phyloP scores from a whole-genome alignment of 176 grass and related monocot species.

The Oryza rufipogon region DNA sequence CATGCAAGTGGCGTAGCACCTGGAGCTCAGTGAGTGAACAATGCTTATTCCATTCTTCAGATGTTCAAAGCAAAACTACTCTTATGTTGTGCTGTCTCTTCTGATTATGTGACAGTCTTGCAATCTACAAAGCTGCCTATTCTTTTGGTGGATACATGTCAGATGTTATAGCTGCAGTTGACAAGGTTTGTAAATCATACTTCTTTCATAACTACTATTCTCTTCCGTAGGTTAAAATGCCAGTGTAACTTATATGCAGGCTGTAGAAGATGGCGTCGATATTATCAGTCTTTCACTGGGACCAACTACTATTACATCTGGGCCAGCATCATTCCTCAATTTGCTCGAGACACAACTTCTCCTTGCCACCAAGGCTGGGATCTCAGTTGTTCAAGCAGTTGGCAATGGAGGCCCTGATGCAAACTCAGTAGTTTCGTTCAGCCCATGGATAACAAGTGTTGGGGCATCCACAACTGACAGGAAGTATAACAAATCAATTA shows the following conservation, averaged over 20 bases:
- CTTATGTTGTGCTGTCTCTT: constrained; percentile 27
- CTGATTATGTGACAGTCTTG: constrained; percentile 59
- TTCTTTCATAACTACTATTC: constrained; percentile 26
- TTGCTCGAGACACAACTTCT: constrained; percentile 88
- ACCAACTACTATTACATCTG: constrained; percentile 59
- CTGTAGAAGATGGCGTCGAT: constrained; percentile 89
- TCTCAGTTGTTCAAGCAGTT: constrained; percentile 84
- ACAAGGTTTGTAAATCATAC: constrained; percentile 57
- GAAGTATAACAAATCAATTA: constrained; percentile 70
- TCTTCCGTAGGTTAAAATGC: constrained; percentile 12
- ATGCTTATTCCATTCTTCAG: constrained; percentile 29
- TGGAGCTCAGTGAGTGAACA: constrained; percentile 74
- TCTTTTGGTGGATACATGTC: constrained; percentile 93
- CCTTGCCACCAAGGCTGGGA: constrained; percentile 85
- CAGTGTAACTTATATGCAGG: constrained; percentile 55
- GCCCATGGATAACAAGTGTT: constrained; percentile 94
- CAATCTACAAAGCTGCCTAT: constrained; percentile 92
- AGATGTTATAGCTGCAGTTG: constrained; percentile 89
- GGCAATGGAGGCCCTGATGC: constrained; percentile 75
- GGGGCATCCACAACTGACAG: constrained; percentile 75
- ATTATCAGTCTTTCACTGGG: constrained; percentile 83
- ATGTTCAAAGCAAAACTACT: constrained; percentile 21
- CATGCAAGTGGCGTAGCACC: constrained; percentile 87
- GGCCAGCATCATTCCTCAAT: constrained; percentile 78
- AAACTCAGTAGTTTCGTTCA: constrained; percentile 82